Base-by-base conservation (phyloP, 2,329 filamentous ascomycete species). In the Pezizomycotina sp. region DNA sequence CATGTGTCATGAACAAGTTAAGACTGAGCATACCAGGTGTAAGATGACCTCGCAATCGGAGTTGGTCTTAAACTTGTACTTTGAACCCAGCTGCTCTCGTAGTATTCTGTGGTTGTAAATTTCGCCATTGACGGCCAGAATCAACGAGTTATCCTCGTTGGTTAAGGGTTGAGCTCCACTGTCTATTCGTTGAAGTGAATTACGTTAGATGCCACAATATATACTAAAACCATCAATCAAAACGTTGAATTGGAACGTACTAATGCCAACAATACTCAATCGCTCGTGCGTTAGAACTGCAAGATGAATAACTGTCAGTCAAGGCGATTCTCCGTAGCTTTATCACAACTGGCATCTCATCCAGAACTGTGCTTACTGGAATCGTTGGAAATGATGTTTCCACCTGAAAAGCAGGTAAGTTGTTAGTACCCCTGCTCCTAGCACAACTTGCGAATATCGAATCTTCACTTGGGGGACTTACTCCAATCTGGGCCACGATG, bases 31-130 rank as follows among this genome's bases (percentile, higher is more conserved):
- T 69, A 91, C 82, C 68, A 98, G 61, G 50, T 91, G 89, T 56
- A 98, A 92, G 60, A 98, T 92, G 56, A 98, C 86, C 62, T 98
- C 89, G 62, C 89, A 98, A 57, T 98, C 89, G 23, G 86, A 95
- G 56, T 89, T 78, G 48, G 89, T 98, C 74, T 93, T 93, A 74
- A 95, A 98, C 60, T 84, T 76, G 62, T 93, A 93, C 23, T 74
- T 70, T 43, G 66, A 72, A 62, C 81, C 81, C 53, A 93, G 65
- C 52, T 66, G 66, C 64, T 93, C 95, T 57, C 89, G 77, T 55
- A 98, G 68, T 54, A 92, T 71, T 57, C 86, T 79, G 64, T 98
- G 89, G 74, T 98, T 98, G 70, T 98, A 98, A 58, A 98, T 98
- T 60, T 98, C 89, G 62, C 89, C 89, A 61, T 98, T 98, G 71